phyloP scores from a whole-genome alignment of 768 basidiomycete genomes.

The Pleurotus citrinopileatus region DNA sequence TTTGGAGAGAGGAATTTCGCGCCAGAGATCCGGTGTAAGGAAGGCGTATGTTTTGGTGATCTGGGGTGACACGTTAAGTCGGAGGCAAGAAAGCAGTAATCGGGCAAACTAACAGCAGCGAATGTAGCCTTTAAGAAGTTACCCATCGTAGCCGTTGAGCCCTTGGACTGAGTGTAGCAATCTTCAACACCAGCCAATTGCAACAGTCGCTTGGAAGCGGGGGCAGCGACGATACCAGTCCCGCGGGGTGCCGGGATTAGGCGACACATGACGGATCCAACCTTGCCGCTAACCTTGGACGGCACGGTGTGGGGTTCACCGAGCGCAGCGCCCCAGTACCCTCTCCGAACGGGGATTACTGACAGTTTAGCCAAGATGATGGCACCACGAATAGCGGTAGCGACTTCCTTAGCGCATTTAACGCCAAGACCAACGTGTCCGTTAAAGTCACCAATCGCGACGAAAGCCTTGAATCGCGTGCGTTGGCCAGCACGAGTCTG shows the following conservation, averaged over 20 bases:
- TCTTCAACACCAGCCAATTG: constrained; percentile 98
- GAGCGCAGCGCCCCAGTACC: constrained; percentile 99
- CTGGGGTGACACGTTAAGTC: constrained; percentile 31
- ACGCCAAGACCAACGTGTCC: constrained; percentile 99
- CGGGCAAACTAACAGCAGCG: constrained; percentile 60
- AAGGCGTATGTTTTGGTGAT: constrained; percentile 98
- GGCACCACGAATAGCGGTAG: constrained; percentile 98
- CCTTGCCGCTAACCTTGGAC: constrained; percentile 97
- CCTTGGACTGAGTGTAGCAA: constrained; percentile 96
- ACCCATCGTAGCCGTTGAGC: constrained; percentile 97
- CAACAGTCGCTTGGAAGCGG: constrained; percentile 92
- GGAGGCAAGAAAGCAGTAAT: neutral
- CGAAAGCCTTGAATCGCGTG: constrained; percentile 99
- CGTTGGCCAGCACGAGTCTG: constrained; percentile 99
- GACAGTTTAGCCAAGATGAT: constrained; percentile 99
- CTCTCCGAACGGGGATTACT: constrained; percentile 96
- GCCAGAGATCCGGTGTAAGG: constrained; percentile 98
- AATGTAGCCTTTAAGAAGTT: constrained; percentile 99
- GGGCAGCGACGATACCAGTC: constrained; percentile 99
- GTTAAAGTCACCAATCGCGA: constrained; percentile 98
- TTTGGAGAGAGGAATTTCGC: constrained; percentile 86
- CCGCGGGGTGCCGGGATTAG: constrained; percentile 98
- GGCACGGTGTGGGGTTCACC: constrained; percentile 99
- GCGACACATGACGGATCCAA: constrained; percentile 98
- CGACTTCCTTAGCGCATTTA: constrained; percentile 99